Conservation (phyloP, 1,284 basidiomycete species). For the Cryptococcus amylolentus region DNA sequence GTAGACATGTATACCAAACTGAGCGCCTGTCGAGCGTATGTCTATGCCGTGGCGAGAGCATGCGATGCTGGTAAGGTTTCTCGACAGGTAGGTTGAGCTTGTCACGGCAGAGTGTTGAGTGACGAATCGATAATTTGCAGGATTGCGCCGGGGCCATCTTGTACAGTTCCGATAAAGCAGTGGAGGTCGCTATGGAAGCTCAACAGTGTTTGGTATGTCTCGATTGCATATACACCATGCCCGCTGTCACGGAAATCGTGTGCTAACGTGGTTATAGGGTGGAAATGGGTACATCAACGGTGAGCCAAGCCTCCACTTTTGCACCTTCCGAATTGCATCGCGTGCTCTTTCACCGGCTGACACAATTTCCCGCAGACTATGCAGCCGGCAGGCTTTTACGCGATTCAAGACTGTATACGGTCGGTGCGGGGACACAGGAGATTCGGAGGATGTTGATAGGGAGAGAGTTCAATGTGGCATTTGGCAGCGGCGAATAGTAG, state of each 20-base stretch:
- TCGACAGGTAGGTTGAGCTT: slow-evolving; percentile 60
- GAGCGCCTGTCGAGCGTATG: slow-evolving; percentile 81
- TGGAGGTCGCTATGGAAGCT: slow-evolving; percentile 84
- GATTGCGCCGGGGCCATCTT: slow-evolving; percentile 90
- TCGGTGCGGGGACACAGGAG: slow-evolving; percentile 89
- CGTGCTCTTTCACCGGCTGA: not conserved
- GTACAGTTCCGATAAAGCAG: slow-evolving; percentile 82
- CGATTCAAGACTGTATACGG: slow-evolving; percentile 79
- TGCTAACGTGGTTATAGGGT: slow-evolving; percentile 49
- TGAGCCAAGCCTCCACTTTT: slow-evolving; percentile 36
- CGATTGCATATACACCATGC: not conserved
- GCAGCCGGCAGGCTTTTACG: slow-evolving; percentile 79
- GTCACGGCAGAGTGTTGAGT: not conserved
- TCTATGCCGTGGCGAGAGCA: slow-evolving; percentile 85
- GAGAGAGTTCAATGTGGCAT: slow-evolving; percentile 72
- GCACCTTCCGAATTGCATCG: not conserved
- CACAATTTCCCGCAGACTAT: slow-evolving; percentile 60
- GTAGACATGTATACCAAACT: slow-evolving; percentile 92
- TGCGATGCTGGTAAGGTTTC: slow-evolving; percentile 80
- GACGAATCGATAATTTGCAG: slow-evolving; percentile 49
- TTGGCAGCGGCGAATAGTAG: slow-evolving; percentile 4
- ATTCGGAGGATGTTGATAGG: slow-evolving; percentile 87
- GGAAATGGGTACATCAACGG: slow-evolving; percentile 92
- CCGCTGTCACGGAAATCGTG: not conserved
- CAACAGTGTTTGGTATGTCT: slow-evolving; percentile 69